phyloP scores from a whole-genome alignment of 2,329 filamentous ascomycete genomes.

The Aspergillus ibericus region DNA sequence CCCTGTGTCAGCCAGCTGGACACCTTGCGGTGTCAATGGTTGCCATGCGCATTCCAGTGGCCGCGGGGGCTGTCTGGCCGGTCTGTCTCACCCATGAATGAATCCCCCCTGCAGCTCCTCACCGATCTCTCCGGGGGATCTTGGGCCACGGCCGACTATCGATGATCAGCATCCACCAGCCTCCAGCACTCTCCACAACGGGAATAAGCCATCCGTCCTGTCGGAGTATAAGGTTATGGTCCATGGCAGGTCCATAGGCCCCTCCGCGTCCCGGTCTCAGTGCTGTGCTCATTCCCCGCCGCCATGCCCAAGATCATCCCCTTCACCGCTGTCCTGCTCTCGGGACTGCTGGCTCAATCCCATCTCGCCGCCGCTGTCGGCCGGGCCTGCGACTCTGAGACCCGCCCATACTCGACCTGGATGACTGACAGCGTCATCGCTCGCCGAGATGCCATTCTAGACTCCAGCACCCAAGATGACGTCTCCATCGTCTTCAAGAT shows the following conservation, averaged over 20 bases:
- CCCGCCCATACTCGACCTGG: slow-evolving; percentile 25
- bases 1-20: no score
- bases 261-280: not conserved
- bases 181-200: not conserved
- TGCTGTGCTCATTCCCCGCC: not conserved
- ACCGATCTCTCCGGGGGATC: not conserved
- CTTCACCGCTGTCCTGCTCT: not conserved
- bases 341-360: not conserved
- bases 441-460: slow-evolving; percentile 22
- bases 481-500: slow-evolving; percentile 21
- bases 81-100: not conserved
- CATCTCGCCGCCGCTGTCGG: not conserved
- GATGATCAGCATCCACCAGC: not conserved
- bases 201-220: not conserved
- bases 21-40: no score
- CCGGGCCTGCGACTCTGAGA: not conserved
- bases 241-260: not conserved
- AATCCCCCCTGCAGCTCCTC: not conserved
- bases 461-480: not conserved
- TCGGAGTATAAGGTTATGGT: no score
- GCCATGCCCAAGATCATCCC: not conserved
- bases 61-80: not conserved
- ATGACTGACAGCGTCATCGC: slow-evolving; percentile 31
- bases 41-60: no score
- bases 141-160: not conserved